phyloP scores from a whole-genome alignment of 768 basidiomycete genomes.

The Grammothele lineata region DNA sequence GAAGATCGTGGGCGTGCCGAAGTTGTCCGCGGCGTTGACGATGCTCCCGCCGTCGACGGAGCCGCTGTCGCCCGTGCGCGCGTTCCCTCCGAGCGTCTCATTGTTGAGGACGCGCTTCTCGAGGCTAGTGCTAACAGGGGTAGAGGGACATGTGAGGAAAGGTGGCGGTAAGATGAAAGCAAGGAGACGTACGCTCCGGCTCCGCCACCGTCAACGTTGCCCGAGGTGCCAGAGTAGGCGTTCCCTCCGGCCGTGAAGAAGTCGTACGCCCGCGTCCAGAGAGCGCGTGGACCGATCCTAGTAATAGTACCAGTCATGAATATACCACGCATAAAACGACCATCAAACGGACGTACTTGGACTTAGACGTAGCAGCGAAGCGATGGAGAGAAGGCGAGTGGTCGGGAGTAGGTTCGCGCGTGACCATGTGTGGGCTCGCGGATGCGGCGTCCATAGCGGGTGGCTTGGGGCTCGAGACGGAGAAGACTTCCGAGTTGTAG shows the following conservation, averaged over 20 bases:
- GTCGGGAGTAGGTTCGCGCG: constrained; percentile 4
- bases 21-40: constrained; percentile 19
- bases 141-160: not conserved
- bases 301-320: not conserved
- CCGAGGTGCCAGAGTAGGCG: no score
- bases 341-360: no score
- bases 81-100: constrained; percentile 25
- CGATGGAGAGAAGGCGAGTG: constrained; percentile 1
- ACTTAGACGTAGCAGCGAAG: constrained; percentile 9
- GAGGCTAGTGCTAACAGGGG: not conserved
- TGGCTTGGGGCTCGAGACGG: constrained; percentile 1
- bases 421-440: not conserved
- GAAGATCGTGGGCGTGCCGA: constrained; percentile 24
- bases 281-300: not conserved
- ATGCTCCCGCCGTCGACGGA: constrained; percentile 21
- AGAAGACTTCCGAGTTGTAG: constrained; percentile 16
- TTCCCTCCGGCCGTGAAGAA: constrained; percentile 12
- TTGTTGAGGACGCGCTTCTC: constrained; percentile 19
- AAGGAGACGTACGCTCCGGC: no score
- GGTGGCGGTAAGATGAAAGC: no score
- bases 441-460: not conserved
- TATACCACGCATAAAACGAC: no score
- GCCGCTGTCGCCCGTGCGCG: constrained; percentile 21
- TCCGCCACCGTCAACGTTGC: no score
- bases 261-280: constrained; percentile 13